Evolutionary conservation across 257 asterid species (phyloP), one percentile per base, ranked within the genome.

Genomic region (Ilex aquifolium): DNA sequence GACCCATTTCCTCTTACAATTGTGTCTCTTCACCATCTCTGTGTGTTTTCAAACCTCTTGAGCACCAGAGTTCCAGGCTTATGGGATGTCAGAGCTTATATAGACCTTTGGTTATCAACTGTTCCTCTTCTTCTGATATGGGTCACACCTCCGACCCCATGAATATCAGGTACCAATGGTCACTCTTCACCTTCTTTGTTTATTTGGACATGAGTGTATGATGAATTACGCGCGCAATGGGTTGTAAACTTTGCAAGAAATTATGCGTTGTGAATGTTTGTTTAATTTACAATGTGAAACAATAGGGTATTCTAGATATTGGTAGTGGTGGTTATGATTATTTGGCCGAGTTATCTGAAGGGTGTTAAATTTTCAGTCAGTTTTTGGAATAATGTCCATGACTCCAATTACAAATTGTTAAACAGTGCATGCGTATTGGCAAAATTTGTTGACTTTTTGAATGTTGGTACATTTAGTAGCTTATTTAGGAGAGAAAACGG

Each of bases 121-220:
- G 94, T 65, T 77, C 75, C 69, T 81, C 87, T 69, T 81, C 87
- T 52, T 68, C 82, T 79, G 81, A 77, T 39, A 51, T 44, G 61
- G 79, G 65, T 27, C 71, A 81, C 69, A 53, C 76, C 61, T 73
- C 88, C 44, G 88, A 83, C 57, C 51, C 87, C 66, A 32, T 65
- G 57, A 72, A 76, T 77, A 73, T 64, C 61, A 82, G 96, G 97
- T 88, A 76, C 21, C 31, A 16, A 2, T 4, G 50, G 27, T 3
- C 2, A 9, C 10, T 10, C 2, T 31, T 44, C 30, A 13, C 30
- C 16, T 50, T 4, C 10, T 8, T 5, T 59, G 8, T 16, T 50
- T 29, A 14, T 13, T 9, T 0, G 7, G 15, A 6, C 13, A 10
- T 32, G 31, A 36, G 50, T 52, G 3, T 29, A 10, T 6, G 8